Evolutionary conservation across 2,329 filamentous ascomycete genomes (phyloP).

Genomic region (Cyphellophora europaea): DNA sequence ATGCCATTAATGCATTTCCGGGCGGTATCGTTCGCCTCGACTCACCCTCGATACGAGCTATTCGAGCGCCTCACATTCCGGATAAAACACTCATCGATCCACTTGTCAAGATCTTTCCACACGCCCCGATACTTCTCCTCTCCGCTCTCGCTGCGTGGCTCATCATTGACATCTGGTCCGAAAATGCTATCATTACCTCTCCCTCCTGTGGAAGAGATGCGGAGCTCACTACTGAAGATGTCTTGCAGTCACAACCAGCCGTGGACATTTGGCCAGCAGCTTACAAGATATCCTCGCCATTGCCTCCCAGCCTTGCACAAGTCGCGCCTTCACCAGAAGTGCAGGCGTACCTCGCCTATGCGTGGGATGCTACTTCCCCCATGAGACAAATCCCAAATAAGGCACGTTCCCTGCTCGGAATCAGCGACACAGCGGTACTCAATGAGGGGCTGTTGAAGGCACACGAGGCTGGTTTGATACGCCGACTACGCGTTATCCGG

Average conservation of each 20-base stretch:
- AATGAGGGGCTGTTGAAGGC: conserved; percentile 2
- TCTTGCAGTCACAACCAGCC: neutral
- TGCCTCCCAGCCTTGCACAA: conserved; percentile 1
- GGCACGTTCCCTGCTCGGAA: conserved; percentile 13
- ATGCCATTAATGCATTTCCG: conserved; percentile 12
- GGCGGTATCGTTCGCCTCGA: conserved; percentile 8
- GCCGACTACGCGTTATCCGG: conserved; percentile 4
- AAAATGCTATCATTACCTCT: neutral
- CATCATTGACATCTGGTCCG: conserved; percentile 13
- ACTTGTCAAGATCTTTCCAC: conserved; percentile 12
- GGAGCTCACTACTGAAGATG: neutral
- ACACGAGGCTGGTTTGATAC: conserved; percentile 7
- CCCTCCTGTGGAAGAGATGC: neutral
- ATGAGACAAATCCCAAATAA: conserved; percentile 12
- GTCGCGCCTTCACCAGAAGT: neutral
- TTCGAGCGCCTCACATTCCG: conserved; percentile 4
- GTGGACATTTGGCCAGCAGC: neutral
- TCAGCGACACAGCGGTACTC: conserved; percentile 3
- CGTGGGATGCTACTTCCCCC: conserved; percentile 3
- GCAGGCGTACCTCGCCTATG: neutral
- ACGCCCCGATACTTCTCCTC: conserved; percentile 4
- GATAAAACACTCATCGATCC: conserved; percentile 8
- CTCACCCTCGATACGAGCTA: conserved; percentile 6
- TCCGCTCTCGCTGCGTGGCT: conserved; percentile 15
- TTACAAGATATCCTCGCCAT: neutral